Evolutionary conservation across 257 asterid genomes (phyloP), one percentile per base, ranked within the genome.

Genomic region (Plantago ovata): DNA sequence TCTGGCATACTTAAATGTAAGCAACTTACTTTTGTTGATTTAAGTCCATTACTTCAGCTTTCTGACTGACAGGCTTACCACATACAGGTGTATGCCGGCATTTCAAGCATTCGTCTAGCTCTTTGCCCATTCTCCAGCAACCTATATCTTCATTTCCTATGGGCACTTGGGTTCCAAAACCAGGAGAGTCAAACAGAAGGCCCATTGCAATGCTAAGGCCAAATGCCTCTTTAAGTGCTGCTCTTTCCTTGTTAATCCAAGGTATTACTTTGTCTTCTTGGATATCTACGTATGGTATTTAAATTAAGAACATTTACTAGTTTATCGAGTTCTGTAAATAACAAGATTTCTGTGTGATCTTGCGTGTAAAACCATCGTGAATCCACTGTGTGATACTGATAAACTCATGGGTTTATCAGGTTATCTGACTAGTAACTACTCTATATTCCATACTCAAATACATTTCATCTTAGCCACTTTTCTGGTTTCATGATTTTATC

Each of bases 121-220:
- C 94, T 48, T 65, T 85, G 75, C 90, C 94, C 61, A 77, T 85
- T 69, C 89, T 85, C 62, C 87, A 82, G 69, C 85, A 75, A 53
- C 94, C 94, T 57, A 77, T 85, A 67, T 79, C 78, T 61, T 74
- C 82, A 42, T 67, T 85, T 67, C 85, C 90, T 66, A 53, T 85
- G 73, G 94, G 90, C 58, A 77, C 90, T 33, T 85, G 94, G 94
- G 87, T 82, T 50, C 90, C 94, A 10, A 75, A 81, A 66, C 80
- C 82, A 55, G 90, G 94, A 61, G 94, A 82, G 66, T 55, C 87
- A 69, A 72, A 48, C 69, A 83, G 78, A 65, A 76, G 76, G 71
- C 81, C 90, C 53, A 50, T 85, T 52, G 87, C 85, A 24, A 82
- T 77, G 84, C 77, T 84, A 65, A 69, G 85, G 66, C 79, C 79